Evolutionary conservation across 306 rosid species (phyloP).

Genomic region (Lathyrus sativus): DNA sequence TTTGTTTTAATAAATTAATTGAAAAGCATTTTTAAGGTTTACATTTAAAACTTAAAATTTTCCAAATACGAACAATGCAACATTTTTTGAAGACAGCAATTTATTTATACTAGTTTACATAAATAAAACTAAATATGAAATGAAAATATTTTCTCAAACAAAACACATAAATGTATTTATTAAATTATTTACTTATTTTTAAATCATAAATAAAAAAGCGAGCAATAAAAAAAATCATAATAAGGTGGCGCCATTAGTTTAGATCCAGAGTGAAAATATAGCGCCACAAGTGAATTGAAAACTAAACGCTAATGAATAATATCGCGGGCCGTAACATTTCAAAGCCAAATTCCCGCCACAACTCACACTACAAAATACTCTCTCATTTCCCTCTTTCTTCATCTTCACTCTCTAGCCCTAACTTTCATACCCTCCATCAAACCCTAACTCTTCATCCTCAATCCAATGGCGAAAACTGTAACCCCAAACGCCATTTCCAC

Average conservation of each 20-base stretch:
- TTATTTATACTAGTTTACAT: too few relatives aligned
- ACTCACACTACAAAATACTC: conserved; percentile 26
- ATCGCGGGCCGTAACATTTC: conserved; percentile 13
- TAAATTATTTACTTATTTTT: too few relatives aligned
- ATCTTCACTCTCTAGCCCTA: not conserved
- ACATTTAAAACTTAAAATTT: too few relatives aligned
- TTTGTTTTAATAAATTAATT: too few relatives aligned
- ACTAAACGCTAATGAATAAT: not conserved
- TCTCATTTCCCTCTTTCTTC: not conserved
- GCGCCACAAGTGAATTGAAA: conserved; percentile 29
- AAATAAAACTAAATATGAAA: too few relatives aligned
- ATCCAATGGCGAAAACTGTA: conserved; percentile 51
- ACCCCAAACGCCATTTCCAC: conserved; percentile 61
- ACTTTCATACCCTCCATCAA: not conserved
- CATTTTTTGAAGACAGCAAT: too few relatives aligned
- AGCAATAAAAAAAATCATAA: too few relatives aligned
- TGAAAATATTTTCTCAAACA: too few relatives aligned
- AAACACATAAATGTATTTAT: too few relatives aligned
- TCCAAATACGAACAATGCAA: too few relatives aligned
- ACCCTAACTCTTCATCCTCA: not conserved
- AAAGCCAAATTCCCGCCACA: conserved; percentile 38
- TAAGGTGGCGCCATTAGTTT: conserved; percentile 4
- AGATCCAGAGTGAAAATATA: not conserved
- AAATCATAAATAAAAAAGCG: too few relatives aligned
- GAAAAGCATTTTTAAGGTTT: too few relatives aligned